Conservation (phyloP, 225 moss, liverwort and hornwort species). For the Physcomitrium patens region DNA sequence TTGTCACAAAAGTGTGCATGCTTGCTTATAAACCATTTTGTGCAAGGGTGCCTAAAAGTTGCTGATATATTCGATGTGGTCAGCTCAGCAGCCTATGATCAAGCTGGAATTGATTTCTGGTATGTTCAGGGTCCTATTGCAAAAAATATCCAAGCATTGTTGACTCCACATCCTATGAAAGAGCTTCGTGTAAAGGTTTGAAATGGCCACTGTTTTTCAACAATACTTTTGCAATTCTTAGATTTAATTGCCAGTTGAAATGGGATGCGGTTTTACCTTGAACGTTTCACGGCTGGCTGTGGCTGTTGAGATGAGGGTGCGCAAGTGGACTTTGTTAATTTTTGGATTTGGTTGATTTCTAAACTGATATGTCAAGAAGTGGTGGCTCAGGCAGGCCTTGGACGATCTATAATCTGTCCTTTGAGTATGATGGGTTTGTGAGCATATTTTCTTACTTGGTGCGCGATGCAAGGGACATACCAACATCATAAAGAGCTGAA, state of each 20-base stretch:
- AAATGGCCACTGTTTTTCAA: constrained; percentile 17
- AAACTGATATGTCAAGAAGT: constrained; percentile 5
- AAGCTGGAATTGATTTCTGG: constrained; percentile 21
- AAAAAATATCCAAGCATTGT: constrained; percentile 79
- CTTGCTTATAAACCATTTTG: constrained; percentile 1
- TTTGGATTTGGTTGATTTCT: constrained; percentile 11
- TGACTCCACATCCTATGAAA: constrained; percentile 99
- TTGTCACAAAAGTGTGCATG: not conserved
- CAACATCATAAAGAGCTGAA: constrained; percentile 96
- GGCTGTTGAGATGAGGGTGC: not conserved
- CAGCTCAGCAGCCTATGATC: constrained; percentile 22
- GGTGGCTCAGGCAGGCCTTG: not conserved
- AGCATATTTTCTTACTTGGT: constrained; percentile 24
- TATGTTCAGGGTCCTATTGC: constrained; percentile 84
- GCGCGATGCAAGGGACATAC: constrained; percentile 78
- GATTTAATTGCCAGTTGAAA: constrained; percentile 6
- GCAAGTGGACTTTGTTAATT: constrained; percentile 2
- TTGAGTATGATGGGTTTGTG: not conserved
- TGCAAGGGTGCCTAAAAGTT: not conserved
- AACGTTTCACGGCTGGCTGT: not conserved
- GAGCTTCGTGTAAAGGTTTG: constrained; percentile 97
- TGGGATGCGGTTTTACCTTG: constrained; percentile 10
- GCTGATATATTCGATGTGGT: constrained; percentile 1
- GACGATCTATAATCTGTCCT: not conserved
- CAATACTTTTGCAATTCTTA: constrained; percentile 2